Evolutionary conservation across 2,329 filamentous ascomycete species (phyloP).

Genomic region (Penicillium sp.): DNA sequence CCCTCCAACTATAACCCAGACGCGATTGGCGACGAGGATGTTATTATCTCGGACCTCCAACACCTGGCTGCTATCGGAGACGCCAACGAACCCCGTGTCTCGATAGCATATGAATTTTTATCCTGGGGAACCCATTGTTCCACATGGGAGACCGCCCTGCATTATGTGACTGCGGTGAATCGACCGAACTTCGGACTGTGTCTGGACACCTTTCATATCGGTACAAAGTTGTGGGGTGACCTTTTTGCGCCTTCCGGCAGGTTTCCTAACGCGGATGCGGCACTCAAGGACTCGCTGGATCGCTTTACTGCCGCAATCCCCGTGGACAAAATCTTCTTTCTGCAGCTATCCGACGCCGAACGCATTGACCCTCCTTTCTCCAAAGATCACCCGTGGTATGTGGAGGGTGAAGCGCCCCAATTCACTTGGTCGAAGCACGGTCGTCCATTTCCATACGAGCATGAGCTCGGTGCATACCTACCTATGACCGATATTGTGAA

Average conservation of each 20-base stretch:
- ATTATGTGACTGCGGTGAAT: conserved; percentile 27
- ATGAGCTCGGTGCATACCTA: conserved; percentile 26
- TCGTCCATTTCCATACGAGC: conserved; percentile 34
- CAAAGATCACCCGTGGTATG: conserved; percentile 29
- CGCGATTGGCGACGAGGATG: background rate
- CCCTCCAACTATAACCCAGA: conserved; percentile 12
- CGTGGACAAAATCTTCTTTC: conserved; percentile 34
- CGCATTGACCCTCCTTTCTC: conserved; percentile 33
- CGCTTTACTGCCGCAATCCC: conserved; percentile 21
- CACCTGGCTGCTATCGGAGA: background rate
- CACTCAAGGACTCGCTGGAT: conserved; percentile 25
- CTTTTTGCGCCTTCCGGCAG: conserved; percentile 24
- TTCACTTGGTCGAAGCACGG: conserved; percentile 33
- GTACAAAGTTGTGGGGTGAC: conserved; percentile 35
- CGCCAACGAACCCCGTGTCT: conserved; percentile 17
- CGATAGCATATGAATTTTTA: conserved; percentile 37
- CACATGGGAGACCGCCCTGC: conserved; percentile 35
- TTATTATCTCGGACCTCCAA: background rate
- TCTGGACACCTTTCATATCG: conserved; percentile 39
- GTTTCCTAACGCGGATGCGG: conserved; percentile 19
- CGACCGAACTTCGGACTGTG: conserved; percentile 40
- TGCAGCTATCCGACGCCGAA: conserved; percentile 40
- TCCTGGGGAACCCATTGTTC: conserved; percentile 35
- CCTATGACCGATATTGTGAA: conserved; percentile 29
- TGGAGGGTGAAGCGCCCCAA: conserved; percentile 27